Evolutionary conservation across 495 filamentous ascomycete species (phyloP), one percentile per base, ranked within the genome.

Genomic region (Echria macrotheca): DNA sequence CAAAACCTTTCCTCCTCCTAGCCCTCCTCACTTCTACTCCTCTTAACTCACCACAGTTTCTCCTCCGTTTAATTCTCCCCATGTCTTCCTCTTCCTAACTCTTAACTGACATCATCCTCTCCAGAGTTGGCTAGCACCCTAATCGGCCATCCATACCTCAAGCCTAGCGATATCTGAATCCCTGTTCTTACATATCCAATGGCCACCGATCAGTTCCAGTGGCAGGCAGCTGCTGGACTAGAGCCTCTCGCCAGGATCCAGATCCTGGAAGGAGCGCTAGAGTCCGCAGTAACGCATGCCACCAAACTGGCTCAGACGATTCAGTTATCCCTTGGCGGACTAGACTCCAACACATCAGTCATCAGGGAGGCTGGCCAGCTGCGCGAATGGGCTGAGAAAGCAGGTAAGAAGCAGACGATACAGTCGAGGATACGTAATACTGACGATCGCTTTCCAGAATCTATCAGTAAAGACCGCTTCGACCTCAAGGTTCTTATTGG

Each of bases 401-500:
- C 21, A 7, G 29, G 49, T 44, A 10, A 29, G 49, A 11, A 5
- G 9, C 23, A 1, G 3, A n/a, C 1, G 14, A 1, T 15, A 4
- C 17, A 29, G 7, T 15, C 4, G 1, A 9, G 7, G 23, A 6
- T 3, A 7, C 8, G 19, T 10, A 15, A 5, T n/a, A 23, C 29
- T 47, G 25, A 22, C 25, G 9, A 11, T 14, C 29, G 3, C 3
- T 2, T 2, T 14, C 14, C 10, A 52, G 50, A 24, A 5, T 15
- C 14, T 11, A 32, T 52, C 9, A 5, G 17, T 4, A 17, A 10
- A 1, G 36, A 42, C 0, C 18, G 14, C 12, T 2, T 17, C 1
- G 11, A 15, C 5, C 55, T 62, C 1, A 17, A 52, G n/a, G 24
- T 66, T 8, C 41, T 54, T 0, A 52, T 66, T 1, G 60, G 60